A percentile compares a stretch with the other conserved stretches of the same genome.
These are phyloP conservation scores for Sophora flavescens DNA, from an alignment of 306 rosid genomes.

Conservation along the genomic window DNA sequence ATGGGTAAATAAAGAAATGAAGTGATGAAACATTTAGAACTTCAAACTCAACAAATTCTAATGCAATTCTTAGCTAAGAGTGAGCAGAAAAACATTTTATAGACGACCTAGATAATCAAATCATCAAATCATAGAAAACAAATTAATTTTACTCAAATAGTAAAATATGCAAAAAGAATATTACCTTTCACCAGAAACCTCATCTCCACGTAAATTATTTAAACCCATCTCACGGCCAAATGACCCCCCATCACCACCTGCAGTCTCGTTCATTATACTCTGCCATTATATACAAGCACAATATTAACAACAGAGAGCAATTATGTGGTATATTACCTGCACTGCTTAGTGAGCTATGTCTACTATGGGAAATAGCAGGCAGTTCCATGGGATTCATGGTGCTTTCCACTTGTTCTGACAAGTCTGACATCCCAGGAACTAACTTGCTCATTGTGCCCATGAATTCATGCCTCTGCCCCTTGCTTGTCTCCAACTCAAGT, in stretches of 20 bases:
- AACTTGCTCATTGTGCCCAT: conserved; percentile 51
- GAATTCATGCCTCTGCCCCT: conserved; percentile 58
- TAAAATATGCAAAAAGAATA: neutral
- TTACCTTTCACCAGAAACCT: conserved; percentile 70
- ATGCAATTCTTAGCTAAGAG: neutral
- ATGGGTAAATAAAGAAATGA: neutral
- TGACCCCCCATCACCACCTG: conserved; percentile 70
- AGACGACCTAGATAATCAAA: neutral
- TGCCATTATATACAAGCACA: conserved; percentile 27
- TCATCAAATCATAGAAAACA: neutral
- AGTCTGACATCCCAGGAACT: conserved; percentile 56
- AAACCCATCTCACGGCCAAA: conserved; percentile 61
- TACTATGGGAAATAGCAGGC: conserved; percentile 59
- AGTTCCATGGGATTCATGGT: conserved; percentile 54
- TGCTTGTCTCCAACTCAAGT: conserved; percentile 58
- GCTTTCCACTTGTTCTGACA: conserved; percentile 59
- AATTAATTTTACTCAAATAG: neutral
- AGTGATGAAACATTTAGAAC: conserved; percentile 17
- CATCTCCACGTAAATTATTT: conserved; percentile 62
- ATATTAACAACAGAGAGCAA: conserved; percentile 9
- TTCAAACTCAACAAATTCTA: conserved; percentile 8
- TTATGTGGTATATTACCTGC: conserved; percentile 54
- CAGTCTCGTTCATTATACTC: conserved; percentile 39
- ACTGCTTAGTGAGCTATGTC: conserved; percentile 74
- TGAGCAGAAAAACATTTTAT: conserved; percentile 9